Evolutionary conservation across 2,329 filamentous ascomycete species (phyloP).

Genomic region (Acephala macrosclerotiorum): DNA sequence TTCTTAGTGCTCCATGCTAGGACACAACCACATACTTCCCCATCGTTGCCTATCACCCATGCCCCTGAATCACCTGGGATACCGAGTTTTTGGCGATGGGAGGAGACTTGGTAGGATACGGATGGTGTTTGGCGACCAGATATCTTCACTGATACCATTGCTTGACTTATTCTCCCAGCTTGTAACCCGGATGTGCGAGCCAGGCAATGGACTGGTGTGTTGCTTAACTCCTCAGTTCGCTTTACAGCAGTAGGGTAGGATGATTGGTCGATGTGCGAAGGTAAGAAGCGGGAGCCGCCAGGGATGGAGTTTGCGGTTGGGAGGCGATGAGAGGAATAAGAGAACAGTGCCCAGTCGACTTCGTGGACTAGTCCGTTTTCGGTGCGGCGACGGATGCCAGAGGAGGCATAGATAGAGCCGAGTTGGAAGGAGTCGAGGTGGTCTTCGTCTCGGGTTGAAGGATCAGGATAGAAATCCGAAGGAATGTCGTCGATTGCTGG

Average conservation of each 20-base stretch:
- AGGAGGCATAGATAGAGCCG: constrained; percentile 87
- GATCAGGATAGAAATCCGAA: constrained; percentile 81
- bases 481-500: constrained; percentile 90
- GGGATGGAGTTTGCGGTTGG: constrained; percentile 78
- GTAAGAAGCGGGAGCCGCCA: constrained; percentile 40
- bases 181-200: constrained; percentile 87
- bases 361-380: constrained; percentile 81
- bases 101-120: constrained; percentile 69
- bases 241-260: constrained; percentile 64
- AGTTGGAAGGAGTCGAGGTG: constrained; percentile 83
- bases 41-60: constrained; percentile 86
- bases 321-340: constrained; percentile 74
- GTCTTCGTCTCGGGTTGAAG: constrained; percentile 75
- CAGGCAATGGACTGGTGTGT: constrained; percentile 84
- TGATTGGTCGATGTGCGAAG: constrained; percentile 48
- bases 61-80: constrained; percentile 92
- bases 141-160: constrained; percentile 85
- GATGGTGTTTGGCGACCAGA: constrained; percentile 84
- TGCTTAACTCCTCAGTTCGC: constrained; percentile 68
- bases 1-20: constrained; percentile 86
- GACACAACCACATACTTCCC: constrained; percentile 86
- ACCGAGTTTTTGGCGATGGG: constrained; percentile 52
- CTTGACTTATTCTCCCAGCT: constrained; percentile 77
- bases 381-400: constrained; percentile 80
- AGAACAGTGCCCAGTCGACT: constrained; percentile 94